Conservation (phyloP, 2,329 filamentous ascomycete species). For the Pochonia chlamydosporia region DNA sequence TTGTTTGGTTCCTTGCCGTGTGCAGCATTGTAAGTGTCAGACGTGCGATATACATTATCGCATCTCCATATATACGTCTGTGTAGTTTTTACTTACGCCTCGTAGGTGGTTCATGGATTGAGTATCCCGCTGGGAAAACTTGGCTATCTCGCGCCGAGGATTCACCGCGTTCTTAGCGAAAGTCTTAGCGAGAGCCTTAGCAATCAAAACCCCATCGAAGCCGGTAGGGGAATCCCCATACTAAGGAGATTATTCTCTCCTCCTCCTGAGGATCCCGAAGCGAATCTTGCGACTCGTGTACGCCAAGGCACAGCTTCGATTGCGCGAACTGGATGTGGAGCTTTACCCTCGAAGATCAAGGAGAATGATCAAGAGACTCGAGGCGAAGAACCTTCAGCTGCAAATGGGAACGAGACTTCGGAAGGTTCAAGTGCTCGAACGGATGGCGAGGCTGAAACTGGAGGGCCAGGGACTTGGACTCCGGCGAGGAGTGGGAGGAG, state of each 20-base stretch:
- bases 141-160: conserved; percentile 55
- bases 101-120: conserved; percentile 66
- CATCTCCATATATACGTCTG: conserved; percentile 9
- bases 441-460: not conserved
- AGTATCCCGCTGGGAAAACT: conserved; percentile 74
- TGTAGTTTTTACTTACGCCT: conserved; percentile 28
- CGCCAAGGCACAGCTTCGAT: conserved; percentile 5
- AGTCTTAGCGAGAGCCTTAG: conserved; percentile 8
- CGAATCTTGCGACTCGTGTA: conserved; percentile 3
- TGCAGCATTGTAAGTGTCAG: conserved; percentile 69
- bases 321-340: conserved; percentile 1
- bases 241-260: conserved; percentile 1
- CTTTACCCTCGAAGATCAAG: conserved; percentile 2
- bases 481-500: conserved; percentile 2
- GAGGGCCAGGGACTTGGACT: not conserved
- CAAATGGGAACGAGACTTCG: not conserved
- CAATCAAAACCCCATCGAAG: not conserved
- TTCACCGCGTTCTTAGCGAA: conserved; percentile 32
- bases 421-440: not conserved
- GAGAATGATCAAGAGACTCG: not conserved
- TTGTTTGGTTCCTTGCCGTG: conserved; percentile 82
- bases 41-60: too few relatives aligned
- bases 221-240: not conserved
- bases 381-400: not conserved
- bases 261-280: not conserved